phyloP scores from a whole-genome alignment of 441 rosid species.

The Heliophila coronopifolia region DNA sequence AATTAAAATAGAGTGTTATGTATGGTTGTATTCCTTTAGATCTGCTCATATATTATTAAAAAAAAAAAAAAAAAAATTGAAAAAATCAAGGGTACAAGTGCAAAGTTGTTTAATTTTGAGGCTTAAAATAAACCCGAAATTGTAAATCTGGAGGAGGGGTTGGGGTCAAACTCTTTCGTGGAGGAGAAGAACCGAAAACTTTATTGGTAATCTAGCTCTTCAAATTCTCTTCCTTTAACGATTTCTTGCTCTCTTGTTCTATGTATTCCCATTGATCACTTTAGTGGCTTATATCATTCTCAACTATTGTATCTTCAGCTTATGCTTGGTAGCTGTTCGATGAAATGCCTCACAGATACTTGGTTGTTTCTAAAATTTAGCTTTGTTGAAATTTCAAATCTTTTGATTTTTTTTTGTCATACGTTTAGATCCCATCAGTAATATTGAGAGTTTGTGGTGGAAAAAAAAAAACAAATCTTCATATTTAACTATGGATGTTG shows the following conservation, averaged over 20 bases:
- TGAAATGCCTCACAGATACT: constrained; percentile 25
- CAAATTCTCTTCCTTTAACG: constrained; percentile 13
- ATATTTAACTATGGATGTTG: background rate
- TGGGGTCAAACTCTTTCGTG: constrained; percentile 11
- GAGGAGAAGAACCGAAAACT: constrained; percentile 13
- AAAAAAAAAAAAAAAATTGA: no score
- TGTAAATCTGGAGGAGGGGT: background rate
- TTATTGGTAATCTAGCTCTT: background rate
- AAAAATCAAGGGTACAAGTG: constrained; percentile 12
- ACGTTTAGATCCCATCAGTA: background rate
- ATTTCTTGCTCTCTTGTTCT: background rate
- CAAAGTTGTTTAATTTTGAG: constrained; percentile 1
- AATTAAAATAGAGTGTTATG: background rate
- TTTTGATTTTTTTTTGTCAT: background rate
- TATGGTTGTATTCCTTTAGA: background rate
- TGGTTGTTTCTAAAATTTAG: background rate
- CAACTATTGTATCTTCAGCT: background rate
- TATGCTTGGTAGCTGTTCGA: constrained; percentile 22
- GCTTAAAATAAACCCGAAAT: background rate
- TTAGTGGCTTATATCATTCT: background rate
- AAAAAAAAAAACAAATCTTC: background rate
- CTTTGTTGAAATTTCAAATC: background rate
- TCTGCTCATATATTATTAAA: no score
- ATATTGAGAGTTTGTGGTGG: background rate
- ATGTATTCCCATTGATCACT: background rate